Evolutionary conservation across 257 asterid species (phyloP).

Genomic region (Verbena officinalis): DNA sequence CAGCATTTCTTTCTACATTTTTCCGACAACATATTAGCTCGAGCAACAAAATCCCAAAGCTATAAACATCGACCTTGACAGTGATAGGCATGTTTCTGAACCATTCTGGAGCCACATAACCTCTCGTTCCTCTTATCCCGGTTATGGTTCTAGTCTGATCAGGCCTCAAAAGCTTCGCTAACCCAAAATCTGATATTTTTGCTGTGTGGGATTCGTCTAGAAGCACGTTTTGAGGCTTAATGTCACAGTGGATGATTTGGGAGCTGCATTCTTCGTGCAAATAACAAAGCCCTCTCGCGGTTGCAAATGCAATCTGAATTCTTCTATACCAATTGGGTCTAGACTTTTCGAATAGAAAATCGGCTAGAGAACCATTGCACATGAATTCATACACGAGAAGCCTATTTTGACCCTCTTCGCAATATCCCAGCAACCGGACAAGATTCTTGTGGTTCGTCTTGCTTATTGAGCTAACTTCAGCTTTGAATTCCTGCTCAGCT

Average conservation of each 20-base stretch:
- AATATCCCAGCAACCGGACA: slow-evolving; percentile 46
- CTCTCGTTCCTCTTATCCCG: slow-evolving; percentile 44
- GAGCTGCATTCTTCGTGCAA: slow-evolving; percentile 46
- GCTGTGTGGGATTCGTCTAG: slow-evolving; percentile 32
- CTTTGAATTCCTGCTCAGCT: slow-evolving; percentile 42
- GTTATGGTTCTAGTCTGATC: slow-evolving; percentile 41
- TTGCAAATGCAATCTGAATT: slow-evolving; percentile 39
- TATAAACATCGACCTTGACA: slow-evolving; percentile 36
- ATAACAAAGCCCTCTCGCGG: slow-evolving; percentile 49
- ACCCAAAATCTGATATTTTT: slow-evolving; percentile 46
- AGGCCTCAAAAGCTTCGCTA: slow-evolving; percentile 42
- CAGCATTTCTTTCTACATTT: neutral
- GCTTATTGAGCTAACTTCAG: slow-evolving; percentile 40
- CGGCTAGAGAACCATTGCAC: slow-evolving; percentile 40
- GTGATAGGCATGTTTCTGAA: slow-evolving; percentile 39
- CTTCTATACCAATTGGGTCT: slow-evolving; percentile 50
- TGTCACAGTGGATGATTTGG: slow-evolving; percentile 51
- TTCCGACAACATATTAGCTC: slow-evolving; percentile 34
- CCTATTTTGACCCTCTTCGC: slow-evolving; percentile 41
- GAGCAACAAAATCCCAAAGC: slow-evolving; percentile 34
- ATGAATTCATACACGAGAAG: slow-evolving; percentile 43
- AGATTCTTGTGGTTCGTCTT: slow-evolving; percentile 54
- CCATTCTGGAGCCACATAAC: slow-evolving; percentile 57
- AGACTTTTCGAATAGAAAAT: slow-evolving; percentile 30
- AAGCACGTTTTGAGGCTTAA: slow-evolving; percentile 52